Percentiles rank a stretch among this genome's conserved stretches.
phyloP scores from a whole-genome alignment of 495 filamentous ascomycete species.

The Aspergillus haitiensis region DNA sequence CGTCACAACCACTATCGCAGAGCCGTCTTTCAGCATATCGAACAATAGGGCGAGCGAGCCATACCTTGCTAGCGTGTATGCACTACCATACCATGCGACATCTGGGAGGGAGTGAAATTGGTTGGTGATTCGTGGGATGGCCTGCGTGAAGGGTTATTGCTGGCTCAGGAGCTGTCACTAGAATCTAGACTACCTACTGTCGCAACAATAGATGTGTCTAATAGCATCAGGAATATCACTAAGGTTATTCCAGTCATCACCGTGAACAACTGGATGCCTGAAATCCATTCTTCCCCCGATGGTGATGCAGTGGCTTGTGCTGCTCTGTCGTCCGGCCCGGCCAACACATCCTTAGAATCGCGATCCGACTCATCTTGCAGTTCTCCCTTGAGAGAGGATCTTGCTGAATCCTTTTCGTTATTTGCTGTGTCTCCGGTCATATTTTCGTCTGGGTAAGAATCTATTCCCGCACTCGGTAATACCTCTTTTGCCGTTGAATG shows the following conservation, averaged over 20 bases:
- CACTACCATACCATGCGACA: slow-evolving; percentile 50
- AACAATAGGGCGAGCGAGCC: not conserved
- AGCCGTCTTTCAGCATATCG: not conserved
- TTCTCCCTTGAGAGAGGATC: no score
- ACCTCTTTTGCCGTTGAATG: no score
- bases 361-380: not conserved
- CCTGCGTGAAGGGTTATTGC: slow-evolving; percentile 20
- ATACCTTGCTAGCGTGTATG: slow-evolving; percentile 45
- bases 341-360: not conserved
- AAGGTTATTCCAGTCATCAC: slow-evolving; percentile 27
- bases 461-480: no score
- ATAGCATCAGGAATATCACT: slow-evolving; percentile 48
- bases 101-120: slow-evolving; percentile 44
- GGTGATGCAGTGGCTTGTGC: not conserved
- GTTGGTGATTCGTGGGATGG: slow-evolving; percentile 45
- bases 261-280: slow-evolving; percentile 2
- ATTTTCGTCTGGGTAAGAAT: no score
- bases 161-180: not conserved
- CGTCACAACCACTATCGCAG: no score
- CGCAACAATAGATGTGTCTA: slow-evolving; percentile 52
- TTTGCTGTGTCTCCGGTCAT: no score
- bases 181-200: slow-evolving; percentile 36
- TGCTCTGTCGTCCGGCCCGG: not conserved
- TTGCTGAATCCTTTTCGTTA: no score
- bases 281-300: slow-evolving; percentile 1